Percentiles rank a stretch among this genome's conserved stretches.
These are phyloP conservation scores for Thraustochytrium sp. DNA, from an alignment of 352 stramenopile genomes.

Conservation along the genomic window DNA sequence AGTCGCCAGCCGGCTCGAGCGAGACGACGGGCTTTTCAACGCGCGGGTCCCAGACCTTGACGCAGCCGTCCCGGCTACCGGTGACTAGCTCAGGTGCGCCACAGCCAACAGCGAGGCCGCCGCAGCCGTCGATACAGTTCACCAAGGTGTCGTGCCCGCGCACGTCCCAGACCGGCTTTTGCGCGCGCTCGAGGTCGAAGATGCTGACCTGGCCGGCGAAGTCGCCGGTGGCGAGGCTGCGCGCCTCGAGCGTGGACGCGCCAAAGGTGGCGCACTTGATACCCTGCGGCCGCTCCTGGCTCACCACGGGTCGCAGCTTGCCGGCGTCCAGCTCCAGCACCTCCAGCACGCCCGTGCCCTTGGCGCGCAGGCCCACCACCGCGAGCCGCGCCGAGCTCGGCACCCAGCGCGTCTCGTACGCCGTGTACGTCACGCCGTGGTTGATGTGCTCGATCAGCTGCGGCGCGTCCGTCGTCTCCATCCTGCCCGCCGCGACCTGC, in stretches of 20 bases:
- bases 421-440: constrained; percentile 82
- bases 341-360: constrained; percentile 73
- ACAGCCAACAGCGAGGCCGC: constrained; percentile 72
- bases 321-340: constrained; percentile 83
- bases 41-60: constrained; percentile 89
- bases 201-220: constrained; percentile 53
- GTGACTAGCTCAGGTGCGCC: constrained; percentile 89
- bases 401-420: constrained; percentile 88
- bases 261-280: constrained; percentile 94
- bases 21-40: constrained; percentile 80
- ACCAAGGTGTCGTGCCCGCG: constrained; percentile 85
- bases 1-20: constrained; percentile 64
- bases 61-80: constrained; percentile 76
- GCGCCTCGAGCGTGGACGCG: constrained; percentile 75
- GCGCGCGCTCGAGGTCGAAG: constrained; percentile 67
- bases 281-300: constrained; percentile 69
- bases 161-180: constrained; percentile 71
- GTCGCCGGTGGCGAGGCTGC: constrained; percentile 68
- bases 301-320: constrained; percentile 60
- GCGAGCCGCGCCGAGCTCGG: constrained; percentile 87
- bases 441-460: constrained; percentile 94
- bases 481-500: constrained; percentile 48
- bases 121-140: constrained; percentile 89
- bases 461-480: constrained; percentile 90
- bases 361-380: constrained; percentile 81